Conservation (phyloP, 1,284 basidiomycete genomes). For the Ceratobasidium sp. region DNA sequence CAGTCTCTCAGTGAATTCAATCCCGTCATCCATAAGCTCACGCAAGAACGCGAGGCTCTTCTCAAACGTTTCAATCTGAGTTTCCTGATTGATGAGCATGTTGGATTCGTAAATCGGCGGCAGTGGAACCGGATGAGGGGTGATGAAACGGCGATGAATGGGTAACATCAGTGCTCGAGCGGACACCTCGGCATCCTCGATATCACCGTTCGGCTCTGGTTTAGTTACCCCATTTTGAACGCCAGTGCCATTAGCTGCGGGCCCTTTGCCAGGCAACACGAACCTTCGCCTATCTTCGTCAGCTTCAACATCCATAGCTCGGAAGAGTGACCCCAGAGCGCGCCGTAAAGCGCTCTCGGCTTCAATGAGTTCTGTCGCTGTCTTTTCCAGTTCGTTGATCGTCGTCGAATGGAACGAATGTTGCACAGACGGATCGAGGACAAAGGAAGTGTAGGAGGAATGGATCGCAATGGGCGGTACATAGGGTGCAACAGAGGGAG, state of each 20-base stretch:
- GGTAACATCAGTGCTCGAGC: conserved; percentile 44
- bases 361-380: conserved; percentile 83
- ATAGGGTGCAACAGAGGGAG: conserved; percentile 72
- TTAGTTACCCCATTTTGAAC: conserved; percentile 37
- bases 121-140: conserved; percentile 45
- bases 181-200: conserved; percentile 43
- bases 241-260: conserved; percentile 9
- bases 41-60: conserved; percentile 77
- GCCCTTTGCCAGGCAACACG: conserved; percentile 24
- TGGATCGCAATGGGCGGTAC: conserved; percentile 74
- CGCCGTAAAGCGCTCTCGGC: conserved; percentile 78
- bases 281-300: conserved; percentile 43
- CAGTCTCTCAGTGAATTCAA: conserved; percentile 83
- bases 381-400: conserved; percentile 80
- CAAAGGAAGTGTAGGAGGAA: conserved; percentile 81
- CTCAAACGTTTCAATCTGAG: conserved; percentile 69
- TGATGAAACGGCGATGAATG: conserved; percentile 48
- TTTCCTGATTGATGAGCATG: conserved; percentile 46
- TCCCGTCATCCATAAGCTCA: conserved; percentile 83
- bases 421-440: conserved; percentile 84
- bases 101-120: conserved; percentile 44
- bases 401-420: conserved; percentile 82
- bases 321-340: conserved; percentile 82
- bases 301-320: conserved; percentile 77
- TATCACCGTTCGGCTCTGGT: conserved; percentile 42